Base-by-base conservation (phyloP, 306 rosid genomes). In the Casuarina equisetifolia region DNA sequence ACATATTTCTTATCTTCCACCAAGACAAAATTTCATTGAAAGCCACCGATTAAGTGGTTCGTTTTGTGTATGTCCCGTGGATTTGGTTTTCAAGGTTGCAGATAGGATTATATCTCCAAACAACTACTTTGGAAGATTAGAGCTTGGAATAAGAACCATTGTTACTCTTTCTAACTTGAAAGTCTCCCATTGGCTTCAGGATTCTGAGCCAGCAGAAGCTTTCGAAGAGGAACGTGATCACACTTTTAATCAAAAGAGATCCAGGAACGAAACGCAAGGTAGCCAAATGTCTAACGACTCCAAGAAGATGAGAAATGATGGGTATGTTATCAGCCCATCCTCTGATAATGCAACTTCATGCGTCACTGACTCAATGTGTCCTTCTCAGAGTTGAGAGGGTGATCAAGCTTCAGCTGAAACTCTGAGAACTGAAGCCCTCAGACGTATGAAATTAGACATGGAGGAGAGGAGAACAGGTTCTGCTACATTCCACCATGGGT, bases 401-500 rank as follows among this genome's bases (percentile, higher is more conserved):
- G 53, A 51, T 11, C 66, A 76, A 69, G 52, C 67, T 76, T 81
- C 84, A 20, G 54, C 70, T 64, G 84, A 74, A 49, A 67, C 85
- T 51, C 46, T 3, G 74, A 88, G 69, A 36, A 83, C 81, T 11
- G 91, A 82, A 80, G 87, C 89, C 69, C 85, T 92, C 77, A 72
- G 74, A 84, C 75, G 15, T 72, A 46, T 94, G 85, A 92, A 90
- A 81, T 59, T 86, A 58, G 91, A 92, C 75, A 92, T 92, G 97
- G 98, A 88, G 80, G 97, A 92, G 86, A n/a, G n/a, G 35, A 64
- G 11, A 89, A 94, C 58, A 88, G 89, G 73, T 92, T 94, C 79
- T 85, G 49, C 51, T 92, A 92, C 79, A 82, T 94, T 72, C 90
- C 92, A 8, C 96, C 96, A 4, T 82, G 90, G 82, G 77, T 64